A percentile compares a stretch with the other conserved stretches of the same genome.
Evolutionary conservation across 176 grass and related monocot genomes (phyloP).

Genomic region (Avena insularis): DNA sequence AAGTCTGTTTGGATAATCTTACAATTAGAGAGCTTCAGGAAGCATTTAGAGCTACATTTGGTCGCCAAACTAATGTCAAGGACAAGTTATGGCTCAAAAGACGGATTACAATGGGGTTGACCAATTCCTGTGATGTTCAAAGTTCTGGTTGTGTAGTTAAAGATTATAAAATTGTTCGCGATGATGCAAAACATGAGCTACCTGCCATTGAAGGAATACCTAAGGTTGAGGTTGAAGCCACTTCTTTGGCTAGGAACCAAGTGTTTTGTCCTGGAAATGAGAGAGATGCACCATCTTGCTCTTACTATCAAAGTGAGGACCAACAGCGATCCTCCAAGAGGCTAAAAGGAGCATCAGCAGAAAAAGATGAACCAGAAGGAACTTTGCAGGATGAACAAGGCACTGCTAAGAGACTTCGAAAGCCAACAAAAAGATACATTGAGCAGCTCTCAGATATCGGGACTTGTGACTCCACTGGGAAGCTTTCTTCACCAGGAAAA

Average conservation of each 20-base stretch:
- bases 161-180: slow-evolving; percentile 71
- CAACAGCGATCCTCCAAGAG: slow-evolving; percentile 63
- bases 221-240: slow-evolving; percentile 42
- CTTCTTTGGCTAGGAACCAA: slow-evolving; percentile 49
- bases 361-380: slow-evolving; percentile 50
- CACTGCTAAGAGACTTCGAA: slow-evolving; percentile 79
- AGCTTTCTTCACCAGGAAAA: slow-evolving; percentile 57
- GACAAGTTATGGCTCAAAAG: slow-evolving; percentile 99
- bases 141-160: slow-evolving; percentile 80
- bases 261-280: slow-evolving; percentile 40
- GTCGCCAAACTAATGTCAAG: slow-evolving; percentile 90
- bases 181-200: slow-evolving; percentile 43
- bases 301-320: slow-evolving; percentile 54
- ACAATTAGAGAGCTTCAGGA: slow-evolving; percentile 96
- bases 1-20: slow-evolving; percentile 88
- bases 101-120: slow-evolving; percentile 91
- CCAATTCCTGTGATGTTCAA: slow-evolving; percentile 86
- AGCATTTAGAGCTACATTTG: slow-evolving; percentile 92
- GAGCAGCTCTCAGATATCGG: slow-evolving; percentile 85
- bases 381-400: slow-evolving; percentile 41
- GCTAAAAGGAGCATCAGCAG: slow-evolving; percentile 45
- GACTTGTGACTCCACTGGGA: slow-evolving; percentile 53
- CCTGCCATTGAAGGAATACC: slow-evolving; percentile 14
- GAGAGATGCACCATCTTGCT: slow-evolving; percentile 50
- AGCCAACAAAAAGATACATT: slow-evolving; percentile 97